These are phyloP conservation scores for Leccinum sublutescens DNA, from an alignment of 768 basidiomycete species.

Conservation along the genomic window DNA sequence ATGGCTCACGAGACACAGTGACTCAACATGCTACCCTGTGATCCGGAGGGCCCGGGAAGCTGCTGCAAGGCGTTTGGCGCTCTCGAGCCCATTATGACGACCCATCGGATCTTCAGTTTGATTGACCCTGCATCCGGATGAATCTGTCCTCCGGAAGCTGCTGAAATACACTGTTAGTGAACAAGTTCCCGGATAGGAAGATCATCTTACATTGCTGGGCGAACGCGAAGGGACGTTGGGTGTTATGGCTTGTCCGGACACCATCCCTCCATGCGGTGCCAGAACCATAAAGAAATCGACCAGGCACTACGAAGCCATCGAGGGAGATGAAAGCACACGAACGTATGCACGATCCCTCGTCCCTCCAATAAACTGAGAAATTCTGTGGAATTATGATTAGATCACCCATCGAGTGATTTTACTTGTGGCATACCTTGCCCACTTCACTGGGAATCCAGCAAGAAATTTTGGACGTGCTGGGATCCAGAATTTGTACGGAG, in stretches of 20 bases:
- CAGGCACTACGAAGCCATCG: constrained; percentile 63
- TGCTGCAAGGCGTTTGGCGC: constrained; percentile 44
- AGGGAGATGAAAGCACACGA: constrained; percentile 63
- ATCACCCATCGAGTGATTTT: not conserved
- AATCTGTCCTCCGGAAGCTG: constrained; percentile 21
- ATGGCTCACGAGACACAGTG: constrained; percentile 46
- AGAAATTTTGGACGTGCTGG: constrained; percentile 43
- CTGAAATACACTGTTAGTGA: not conserved
- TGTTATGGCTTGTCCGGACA: constrained; percentile 46
- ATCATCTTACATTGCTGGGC: constrained; percentile 32
- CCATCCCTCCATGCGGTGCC: constrained; percentile 56
- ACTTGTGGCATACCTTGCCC: constrained; percentile 45
- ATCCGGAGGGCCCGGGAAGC: constrained; percentile 36
- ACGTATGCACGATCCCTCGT: constrained; percentile 51
- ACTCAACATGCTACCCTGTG: constrained; percentile 39
- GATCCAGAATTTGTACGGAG: constrained; percentile 46
- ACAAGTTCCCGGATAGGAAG: not conserved
- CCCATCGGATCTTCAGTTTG: constrained; percentile 44
- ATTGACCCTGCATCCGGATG: constrained; percentile 50
- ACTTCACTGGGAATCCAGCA: constrained; percentile 69
- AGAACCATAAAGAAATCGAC: constrained; percentile 56
- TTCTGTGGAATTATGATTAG: constrained; percentile 34
- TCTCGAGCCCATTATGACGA: constrained; percentile 31
- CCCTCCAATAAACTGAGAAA: constrained; percentile 65
- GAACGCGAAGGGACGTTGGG: constrained; percentile 65